phyloP scores from a whole-genome alignment of 495 filamentous ascomycete genomes.

The Platismatia glauca region DNA sequence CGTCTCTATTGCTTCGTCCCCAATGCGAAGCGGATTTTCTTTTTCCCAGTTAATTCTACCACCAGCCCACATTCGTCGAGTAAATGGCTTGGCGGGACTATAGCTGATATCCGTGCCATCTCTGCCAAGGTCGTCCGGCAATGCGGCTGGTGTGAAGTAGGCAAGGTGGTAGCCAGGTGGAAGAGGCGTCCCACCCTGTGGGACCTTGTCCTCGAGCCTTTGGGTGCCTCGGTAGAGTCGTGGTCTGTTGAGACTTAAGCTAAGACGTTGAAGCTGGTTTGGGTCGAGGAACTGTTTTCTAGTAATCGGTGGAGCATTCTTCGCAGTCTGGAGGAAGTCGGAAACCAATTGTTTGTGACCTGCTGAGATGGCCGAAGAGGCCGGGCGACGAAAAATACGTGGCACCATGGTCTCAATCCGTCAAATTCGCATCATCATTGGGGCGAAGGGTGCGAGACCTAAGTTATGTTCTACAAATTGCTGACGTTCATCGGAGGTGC shows the following conservation, averaged over 20 bases:
- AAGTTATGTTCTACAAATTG: neutral
- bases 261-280: conserved; percentile 51
- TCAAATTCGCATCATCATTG: neutral
- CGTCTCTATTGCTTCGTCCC: conserved; percentile 47
- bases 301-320: conserved; percentile 26
- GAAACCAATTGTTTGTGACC: neutral
- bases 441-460: neutral
- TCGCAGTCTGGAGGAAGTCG: neutral
- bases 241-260: conserved; percentile 43
- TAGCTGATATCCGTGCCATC: conserved; percentile 70
- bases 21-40: conserved; percentile 40
- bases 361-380: neutral
- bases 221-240: conserved; percentile 29
- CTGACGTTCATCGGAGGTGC: neutral
- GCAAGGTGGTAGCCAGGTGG: conserved; percentile 63
- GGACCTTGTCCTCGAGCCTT: conserved; percentile 28
- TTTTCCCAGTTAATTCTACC: conserved; percentile 35
- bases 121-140: conserved; percentile 43
- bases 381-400: neutral
- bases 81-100: conserved; percentile 54
- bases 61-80: conserved; percentile 72
- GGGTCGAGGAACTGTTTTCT: conserved; percentile 44
- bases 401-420: neutral
- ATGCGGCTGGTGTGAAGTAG: conserved; percentile 58
- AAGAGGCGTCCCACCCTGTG: conserved; percentile 36